phyloP scores from a whole-genome alignment of 768 basidiomycete genomes.

The Rhodotorula toruloides region DNA sequence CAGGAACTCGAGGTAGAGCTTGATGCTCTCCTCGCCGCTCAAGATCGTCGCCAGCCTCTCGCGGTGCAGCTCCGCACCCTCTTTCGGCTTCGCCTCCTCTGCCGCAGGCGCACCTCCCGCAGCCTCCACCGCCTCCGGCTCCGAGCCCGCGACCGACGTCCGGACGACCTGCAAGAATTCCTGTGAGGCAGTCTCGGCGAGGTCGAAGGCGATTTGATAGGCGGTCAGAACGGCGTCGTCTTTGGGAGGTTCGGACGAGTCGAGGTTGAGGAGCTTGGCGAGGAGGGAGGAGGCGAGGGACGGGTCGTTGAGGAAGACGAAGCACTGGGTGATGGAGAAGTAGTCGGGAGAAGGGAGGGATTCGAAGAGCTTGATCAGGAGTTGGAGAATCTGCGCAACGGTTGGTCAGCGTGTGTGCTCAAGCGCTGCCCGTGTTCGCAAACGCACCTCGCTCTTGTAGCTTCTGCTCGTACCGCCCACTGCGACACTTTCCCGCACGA shows the following conservation, averaged over 20 bases:
- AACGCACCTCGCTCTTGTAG: constrained; percentile 46
- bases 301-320: constrained; percentile 81
- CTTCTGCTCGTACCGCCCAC: constrained; percentile 50
- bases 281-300: constrained; percentile 70
- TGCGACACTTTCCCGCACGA: constrained; percentile 81
- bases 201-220: constrained; percentile 92
- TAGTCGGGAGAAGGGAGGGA: constrained; percentile 61
- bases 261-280: constrained; percentile 63
- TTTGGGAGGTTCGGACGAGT: constrained; percentile 48
- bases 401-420: not conserved
- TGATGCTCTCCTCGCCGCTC: constrained; percentile 83
- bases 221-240: constrained; percentile 62
- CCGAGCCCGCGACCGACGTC: constrained; percentile 15
- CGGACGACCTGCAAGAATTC: constrained; percentile 75
- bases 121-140: constrained; percentile 1
- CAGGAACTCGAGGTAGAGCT: constrained; percentile 90
- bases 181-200: constrained; percentile 87
- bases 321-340: constrained; percentile 76
- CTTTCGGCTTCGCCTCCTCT: constrained; percentile 50
- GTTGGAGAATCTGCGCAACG: constrained; percentile 47
- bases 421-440: not conserved
- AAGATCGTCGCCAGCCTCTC: constrained; percentile 55
- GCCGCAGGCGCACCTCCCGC: constrained; percentile 47
- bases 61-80: constrained; percentile 44
- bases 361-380: constrained; percentile 75